These are phyloP conservation scores for Microcyclospora tardicrescens DNA, from an alignment of 2,329 filamentous ascomycete species.

Conservation along the genomic window DNA sequence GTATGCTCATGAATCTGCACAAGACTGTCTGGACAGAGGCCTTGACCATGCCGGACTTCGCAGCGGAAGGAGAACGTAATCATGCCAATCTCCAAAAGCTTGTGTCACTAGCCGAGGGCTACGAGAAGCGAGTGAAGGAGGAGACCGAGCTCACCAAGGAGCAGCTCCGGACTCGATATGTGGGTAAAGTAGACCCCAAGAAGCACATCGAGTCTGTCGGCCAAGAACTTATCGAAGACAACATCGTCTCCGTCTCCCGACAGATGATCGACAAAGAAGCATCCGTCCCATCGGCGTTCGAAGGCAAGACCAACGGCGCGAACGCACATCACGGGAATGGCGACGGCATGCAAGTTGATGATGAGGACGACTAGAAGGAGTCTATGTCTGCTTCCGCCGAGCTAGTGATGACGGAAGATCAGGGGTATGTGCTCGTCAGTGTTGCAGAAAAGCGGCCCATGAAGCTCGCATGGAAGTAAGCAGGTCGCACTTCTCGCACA, in stretches of 20 bases:
- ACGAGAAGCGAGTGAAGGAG: constrained; percentile 97
- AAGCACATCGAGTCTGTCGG: constrained; percentile 97
- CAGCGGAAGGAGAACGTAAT: constrained; percentile 68
- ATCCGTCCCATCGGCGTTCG: constrained; percentile 65
- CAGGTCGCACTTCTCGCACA: no score
- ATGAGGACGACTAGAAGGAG: background rate
- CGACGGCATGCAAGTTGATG: constrained; percentile 1
- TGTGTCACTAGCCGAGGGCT: constrained; percentile 81
- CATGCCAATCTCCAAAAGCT: constrained; percentile 79
- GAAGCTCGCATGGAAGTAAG: no score
- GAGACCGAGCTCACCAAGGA: constrained; percentile 96
- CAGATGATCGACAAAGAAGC: constrained; percentile 99
- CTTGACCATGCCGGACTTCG: constrained; percentile 92
- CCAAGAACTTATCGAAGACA: constrained; percentile 95
- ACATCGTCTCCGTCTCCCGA: constrained; percentile 93
- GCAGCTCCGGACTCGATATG: constrained; percentile 95
- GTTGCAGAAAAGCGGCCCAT: no score
- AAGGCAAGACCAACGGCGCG: constrained; percentile 17
- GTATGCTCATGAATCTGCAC: constrained; percentile 99
- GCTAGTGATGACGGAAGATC: no score
- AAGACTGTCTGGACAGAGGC: constrained; percentile 99
- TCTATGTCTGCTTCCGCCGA: no score
- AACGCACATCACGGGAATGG: constrained; percentile 3
- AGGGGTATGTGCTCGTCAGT: no score
- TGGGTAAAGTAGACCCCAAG: constrained; percentile 97